These are phyloP conservation scores for Lachnum nothofagi DNA, from an alignment of 2,329 filamentous ascomycete species.

Conservation along the genomic window DNA sequence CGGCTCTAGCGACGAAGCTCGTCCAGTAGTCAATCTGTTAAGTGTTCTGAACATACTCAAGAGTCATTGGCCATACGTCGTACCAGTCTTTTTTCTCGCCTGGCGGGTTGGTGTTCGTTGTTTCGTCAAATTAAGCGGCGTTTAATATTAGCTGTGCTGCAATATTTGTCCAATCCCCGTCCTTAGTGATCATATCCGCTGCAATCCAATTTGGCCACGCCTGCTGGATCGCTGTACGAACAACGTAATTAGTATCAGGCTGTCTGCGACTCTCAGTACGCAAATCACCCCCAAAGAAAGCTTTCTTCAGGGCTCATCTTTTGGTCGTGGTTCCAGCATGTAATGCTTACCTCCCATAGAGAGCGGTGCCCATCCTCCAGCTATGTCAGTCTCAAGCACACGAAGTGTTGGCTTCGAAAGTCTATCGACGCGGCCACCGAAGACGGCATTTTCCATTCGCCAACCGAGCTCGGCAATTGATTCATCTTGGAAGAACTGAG, in stretches of 20 bases:
- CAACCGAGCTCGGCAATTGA: slow-evolving; percentile 1
- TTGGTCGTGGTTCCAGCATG: too few relatives aligned
- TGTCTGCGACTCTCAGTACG: too few relatives aligned
- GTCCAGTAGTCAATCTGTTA: background rate
- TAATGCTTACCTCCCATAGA: background rate
- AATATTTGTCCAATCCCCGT: too few relatives aligned
- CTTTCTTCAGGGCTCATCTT: too few relatives aligned
- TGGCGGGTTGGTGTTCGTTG: background rate
- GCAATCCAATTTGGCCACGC: background rate
- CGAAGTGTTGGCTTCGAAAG: background rate
- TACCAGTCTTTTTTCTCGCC: background rate
- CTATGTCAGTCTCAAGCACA: background rate
- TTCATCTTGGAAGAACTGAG: slow-evolving; percentile 3
- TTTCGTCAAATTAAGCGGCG: background rate
- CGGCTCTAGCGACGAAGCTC: background rate
- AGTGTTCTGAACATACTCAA: background rate
- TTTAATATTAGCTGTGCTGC: background rate
- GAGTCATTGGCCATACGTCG: background rate
- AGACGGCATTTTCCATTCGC: slow-evolving; percentile 1
- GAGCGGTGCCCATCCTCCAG: background rate
- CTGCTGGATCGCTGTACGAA: background rate
- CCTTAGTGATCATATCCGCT: background rate
- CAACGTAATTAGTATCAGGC: background rate
- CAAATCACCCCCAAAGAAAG: too few relatives aligned
- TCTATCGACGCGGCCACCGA: background rate